phyloP scores from a whole-genome alignment of 768 basidiomycete genomes.

The Termitomyces titanicus region DNA sequence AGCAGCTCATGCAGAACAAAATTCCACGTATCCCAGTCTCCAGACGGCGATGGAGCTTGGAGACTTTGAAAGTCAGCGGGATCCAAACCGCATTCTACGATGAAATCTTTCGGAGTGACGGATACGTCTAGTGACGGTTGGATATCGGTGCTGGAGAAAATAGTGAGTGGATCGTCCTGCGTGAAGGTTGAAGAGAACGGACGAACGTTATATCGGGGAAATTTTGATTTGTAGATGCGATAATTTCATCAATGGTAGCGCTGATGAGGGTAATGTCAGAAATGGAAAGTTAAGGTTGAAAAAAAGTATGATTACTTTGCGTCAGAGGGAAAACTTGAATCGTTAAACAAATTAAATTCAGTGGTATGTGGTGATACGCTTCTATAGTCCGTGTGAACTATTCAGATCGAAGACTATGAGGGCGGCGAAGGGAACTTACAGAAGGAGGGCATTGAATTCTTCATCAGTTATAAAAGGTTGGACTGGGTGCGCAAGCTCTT shows the following conservation, averaged over 20 bases:
- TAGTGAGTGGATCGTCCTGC: not conserved
- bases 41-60: not conserved
- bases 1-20: slow-evolving; percentile 1
- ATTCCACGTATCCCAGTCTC: not conserved
- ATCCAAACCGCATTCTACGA: slow-evolving; percentile 2
- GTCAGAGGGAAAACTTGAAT: not conserved
- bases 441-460: slow-evolving; percentile 1
- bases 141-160: not conserved
- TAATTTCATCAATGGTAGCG: not conserved
- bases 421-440: not conserved
- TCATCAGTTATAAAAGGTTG: not conserved
- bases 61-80: slow-evolving; percentile 1
- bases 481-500: not conserved
- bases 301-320: not conserved
- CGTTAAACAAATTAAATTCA: not conserved
- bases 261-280: not conserved
- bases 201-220: not conserved
- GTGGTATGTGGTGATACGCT: slow-evolving; percentile 1
- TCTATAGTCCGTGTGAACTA: not conserved
- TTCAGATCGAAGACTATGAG: not conserved
- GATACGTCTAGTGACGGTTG: not conserved
- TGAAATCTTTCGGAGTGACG: not conserved
- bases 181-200: not conserved
- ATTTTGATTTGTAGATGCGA: not conserved
- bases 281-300: not conserved